Percentiles rank a stretch among this genome's conserved stretches.
These are phyloP conservation scores for Candolleomyces eurysporus DNA, from an alignment of 768 basidiomycete species.

Conservation along the genomic window DNA sequence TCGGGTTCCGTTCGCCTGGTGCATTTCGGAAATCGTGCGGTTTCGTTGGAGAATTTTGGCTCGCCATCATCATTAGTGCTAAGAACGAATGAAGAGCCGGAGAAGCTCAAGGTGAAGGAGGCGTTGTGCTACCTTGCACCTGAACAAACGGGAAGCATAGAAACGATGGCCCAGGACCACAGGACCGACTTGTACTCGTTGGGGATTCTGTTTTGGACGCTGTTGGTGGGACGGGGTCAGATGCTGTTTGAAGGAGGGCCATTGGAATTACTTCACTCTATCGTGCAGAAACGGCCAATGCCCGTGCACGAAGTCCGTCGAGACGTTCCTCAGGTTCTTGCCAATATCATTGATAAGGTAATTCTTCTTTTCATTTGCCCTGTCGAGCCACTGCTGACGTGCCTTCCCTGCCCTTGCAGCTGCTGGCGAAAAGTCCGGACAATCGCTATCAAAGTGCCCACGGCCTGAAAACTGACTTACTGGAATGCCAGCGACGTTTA, in stretches of 20 bases:
- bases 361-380: background rate
- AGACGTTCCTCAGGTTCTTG: conserved; percentile 71
- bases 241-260: conserved; percentile 62
- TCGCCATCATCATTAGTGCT: conserved; percentile 71
- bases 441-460: conserved; percentile 68
- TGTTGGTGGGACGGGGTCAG: conserved; percentile 66
- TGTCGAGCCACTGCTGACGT: conserved; percentile 1
- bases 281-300: conserved; percentile 72
- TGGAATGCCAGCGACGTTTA: conserved; percentile 66
- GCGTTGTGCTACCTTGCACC: conserved; percentile 74
- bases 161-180: conserved; percentile 70
- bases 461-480: conserved; percentile 64
- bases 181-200: conserved; percentile 74
- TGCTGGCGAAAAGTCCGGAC: conserved; percentile 69
- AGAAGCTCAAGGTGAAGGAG: conserved; percentile 72
- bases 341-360: conserved; percentile 68
- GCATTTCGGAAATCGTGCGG: conserved; percentile 73
- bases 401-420: conserved; percentile 29
- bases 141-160: conserved; percentile 73
- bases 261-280: conserved; percentile 64
- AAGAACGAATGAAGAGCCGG: conserved; percentile 54
- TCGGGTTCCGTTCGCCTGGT: conserved; percentile 68
- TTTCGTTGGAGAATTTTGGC: conserved; percentile 69
- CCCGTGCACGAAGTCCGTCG: conserved; percentile 72
- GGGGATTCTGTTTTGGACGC: conserved; percentile 72